Evolutionary conservation across 805 yeast species (phyloP), one percentile per base, ranked within the genome.

Genomic region (Candida fluviatilis): DNA sequence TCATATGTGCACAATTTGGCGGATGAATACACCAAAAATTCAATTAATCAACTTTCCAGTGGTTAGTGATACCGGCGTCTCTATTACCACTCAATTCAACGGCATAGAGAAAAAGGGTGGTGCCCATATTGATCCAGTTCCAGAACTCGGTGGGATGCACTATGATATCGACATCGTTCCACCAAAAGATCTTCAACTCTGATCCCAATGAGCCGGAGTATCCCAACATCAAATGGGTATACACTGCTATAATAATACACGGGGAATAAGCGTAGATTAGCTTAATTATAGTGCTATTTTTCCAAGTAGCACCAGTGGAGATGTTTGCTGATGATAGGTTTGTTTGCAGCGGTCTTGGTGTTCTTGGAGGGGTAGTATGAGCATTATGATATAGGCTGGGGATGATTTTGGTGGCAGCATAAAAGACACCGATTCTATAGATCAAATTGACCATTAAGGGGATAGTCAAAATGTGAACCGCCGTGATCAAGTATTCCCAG

Each of bases 61-160:
- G 73, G 46, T 66, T 64, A 5, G 73, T 67, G 45, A 68, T 54
- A 15, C 69, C 66, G 24, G 62, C 55, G 27, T 48, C 50, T 18
- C 59, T 58, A 43, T 62, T 60, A 13, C 71, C 69, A 48, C 80
- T 60, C 42, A 91, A 67, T 62, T 91, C 99, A 34, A 84, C 69
- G 21, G 83, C 80, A 60, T 91, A 91, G 18, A 93, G 68, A n/a
- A 79, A 66, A 40, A 93, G 64, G 8, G 95, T 84, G 37, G 83
- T 74, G 48, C 83, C 80, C 69, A 91, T 85, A 57, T 91, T 91
- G 41, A 86, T 76, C 98, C 98, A 91, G 52, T 90, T 87, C 98
- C 99, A 91, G 57, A 93, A 85, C 52, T 88, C 89, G 87, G 95
- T 84, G n/a, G 96, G 83, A 55, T 81, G 79, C 18, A 75, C 72